These are phyloP conservation scores for Candida coleopterorum DNA, from an alignment of 805 yeast species.

Conservation along the genomic window DNA sequence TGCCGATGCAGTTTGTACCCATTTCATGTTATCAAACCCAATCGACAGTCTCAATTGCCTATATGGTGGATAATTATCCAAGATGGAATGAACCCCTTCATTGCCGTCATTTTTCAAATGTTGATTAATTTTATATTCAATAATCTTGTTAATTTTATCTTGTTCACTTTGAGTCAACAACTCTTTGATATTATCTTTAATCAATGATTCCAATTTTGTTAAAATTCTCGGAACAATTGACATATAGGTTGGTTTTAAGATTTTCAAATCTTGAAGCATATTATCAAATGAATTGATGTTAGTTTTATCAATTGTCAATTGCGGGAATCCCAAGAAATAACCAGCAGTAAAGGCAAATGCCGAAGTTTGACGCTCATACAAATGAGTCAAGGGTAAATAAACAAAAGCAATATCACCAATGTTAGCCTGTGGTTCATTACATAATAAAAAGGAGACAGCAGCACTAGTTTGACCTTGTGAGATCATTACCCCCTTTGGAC, in stretches of 20 bases:
- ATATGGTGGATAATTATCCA: conserved; percentile 16
- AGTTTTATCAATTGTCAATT: conserved; percentile 11
- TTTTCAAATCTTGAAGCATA: conserved; percentile 26
- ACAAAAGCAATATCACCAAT: conserved; percentile 11
- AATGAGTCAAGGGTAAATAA: conserved; percentile 36
- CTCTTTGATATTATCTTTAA: conserved; percentile 14
- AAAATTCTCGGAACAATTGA: conserved; percentile 31
- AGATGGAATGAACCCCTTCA: conserved; percentile 15
- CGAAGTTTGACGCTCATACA: conserved; percentile 27
- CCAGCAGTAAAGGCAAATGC: conserved; percentile 21
- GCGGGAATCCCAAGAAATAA: conserved; percentile 28
- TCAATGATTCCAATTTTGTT: conserved; percentile 32
- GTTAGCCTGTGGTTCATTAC: conserved; percentile 8
- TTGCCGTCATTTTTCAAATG: conserved; percentile 35
- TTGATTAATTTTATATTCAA: conserved; percentile 16
- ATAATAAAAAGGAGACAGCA: conserved; percentile 11
- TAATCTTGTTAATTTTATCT: conserved; percentile 15
- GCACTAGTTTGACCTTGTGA: conserved; percentile 18
- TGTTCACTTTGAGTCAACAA: conserved; percentile 8
- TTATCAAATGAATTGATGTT: conserved; percentile 18
- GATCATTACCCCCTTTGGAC: conserved; percentile 71
- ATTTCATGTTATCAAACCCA: conserved; percentile 26
- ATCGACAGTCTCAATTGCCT: conserved; percentile 27
- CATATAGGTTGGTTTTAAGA: conserved; percentile 23
- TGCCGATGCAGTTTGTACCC: conserved; percentile 30